A percentile compares a stretch with the other conserved stretches of the same genome.
These are phyloP conservation scores for Ophiostoma australiae DNA, from an alignment of 2,329 filamentous ascomycete genomes.

Conservation along the genomic window DNA sequence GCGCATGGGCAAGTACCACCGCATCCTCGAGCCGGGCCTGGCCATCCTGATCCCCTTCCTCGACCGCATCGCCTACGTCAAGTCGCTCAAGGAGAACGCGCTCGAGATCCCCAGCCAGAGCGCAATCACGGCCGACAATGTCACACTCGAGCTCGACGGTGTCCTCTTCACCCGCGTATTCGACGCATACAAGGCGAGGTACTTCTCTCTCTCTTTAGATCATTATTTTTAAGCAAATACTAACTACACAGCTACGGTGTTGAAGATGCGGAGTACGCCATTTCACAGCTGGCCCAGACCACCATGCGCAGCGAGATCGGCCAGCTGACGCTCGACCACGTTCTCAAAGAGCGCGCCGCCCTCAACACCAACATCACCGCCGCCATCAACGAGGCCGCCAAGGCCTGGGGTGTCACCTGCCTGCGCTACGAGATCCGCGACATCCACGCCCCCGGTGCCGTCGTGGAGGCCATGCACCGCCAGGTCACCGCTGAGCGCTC, in stretches of 20 bases:
- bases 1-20: constrained; percentile 96
- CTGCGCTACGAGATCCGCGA: constrained; percentile 97
- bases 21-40: constrained; percentile 86
- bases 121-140: constrained; percentile 97
- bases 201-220: not conserved
- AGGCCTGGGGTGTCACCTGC: constrained; percentile 95
- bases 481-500: constrained; percentile 96
- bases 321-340: constrained; percentile 91
- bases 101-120: constrained; percentile 97
- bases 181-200: constrained; percentile 84
- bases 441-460: constrained; percentile 89
- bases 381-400: constrained; percentile 95
- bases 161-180: constrained; percentile 94
- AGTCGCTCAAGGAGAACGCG: constrained; percentile 91
- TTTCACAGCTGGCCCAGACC: constrained; percentile 94
- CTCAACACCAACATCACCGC: constrained; percentile 98
- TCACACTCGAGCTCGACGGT: constrained; percentile 92
- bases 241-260: constrained; percentile 71
- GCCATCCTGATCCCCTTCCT: constrained; percentile 84
- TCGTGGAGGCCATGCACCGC: constrained; percentile 96
- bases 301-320: constrained; percentile 99
- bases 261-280: constrained; percentile 97
- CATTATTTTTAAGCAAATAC: too few relatives aligned
- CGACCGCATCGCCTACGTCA: constrained; percentile 96
- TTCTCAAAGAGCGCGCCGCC: constrained; percentile 91